Conservation (phyloP, 2,329 filamentous ascomycete genomes). For the Colletotrichum horii region DNA sequence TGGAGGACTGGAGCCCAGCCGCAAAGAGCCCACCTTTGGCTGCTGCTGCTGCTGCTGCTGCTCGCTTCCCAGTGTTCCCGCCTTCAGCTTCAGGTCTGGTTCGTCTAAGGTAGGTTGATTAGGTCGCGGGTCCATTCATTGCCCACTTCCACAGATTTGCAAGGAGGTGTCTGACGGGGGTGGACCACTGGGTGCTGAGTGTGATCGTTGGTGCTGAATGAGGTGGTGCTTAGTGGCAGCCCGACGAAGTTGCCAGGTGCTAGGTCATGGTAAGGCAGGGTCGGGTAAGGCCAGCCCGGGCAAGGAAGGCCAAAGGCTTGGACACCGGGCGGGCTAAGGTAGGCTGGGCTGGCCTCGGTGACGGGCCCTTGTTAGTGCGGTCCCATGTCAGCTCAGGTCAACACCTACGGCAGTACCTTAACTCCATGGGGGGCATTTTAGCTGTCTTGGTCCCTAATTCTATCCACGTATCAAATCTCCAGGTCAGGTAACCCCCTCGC, state of each 20-base stretch:
- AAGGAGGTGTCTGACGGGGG: background rate
- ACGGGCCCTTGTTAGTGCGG: conserved; percentile 14
- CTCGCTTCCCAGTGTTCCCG: background rate
- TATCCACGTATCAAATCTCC: conserved; percentile 1
- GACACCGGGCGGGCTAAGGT: background rate
- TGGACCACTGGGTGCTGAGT: background rate
- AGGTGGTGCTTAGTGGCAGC: background rate
- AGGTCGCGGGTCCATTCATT: background rate
- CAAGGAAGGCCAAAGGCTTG: background rate
- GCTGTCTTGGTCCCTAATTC: background rate
- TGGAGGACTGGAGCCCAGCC: conserved; percentile 4
- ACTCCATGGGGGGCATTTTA: background rate
- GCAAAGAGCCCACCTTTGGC: background rate
- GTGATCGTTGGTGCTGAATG: background rate
- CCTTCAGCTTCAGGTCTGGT: background rate
- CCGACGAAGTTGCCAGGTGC: background rate
- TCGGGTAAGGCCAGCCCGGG: background rate
- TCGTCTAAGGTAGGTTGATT: background rate
- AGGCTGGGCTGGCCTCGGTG: conserved; percentile 1
- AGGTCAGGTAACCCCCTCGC: background rate
- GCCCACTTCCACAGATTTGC: background rate
- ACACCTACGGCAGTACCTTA: too few relatives aligned
- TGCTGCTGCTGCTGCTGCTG: background rate
- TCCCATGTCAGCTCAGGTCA: background rate
- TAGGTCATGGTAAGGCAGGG: background rate